A percentile compares a stretch with the other conserved stretches of the same genome.
phyloP scores from a whole-genome alignment of 2,329 filamentous ascomycete species.

The Raffaelea deltoideospora region DNA sequence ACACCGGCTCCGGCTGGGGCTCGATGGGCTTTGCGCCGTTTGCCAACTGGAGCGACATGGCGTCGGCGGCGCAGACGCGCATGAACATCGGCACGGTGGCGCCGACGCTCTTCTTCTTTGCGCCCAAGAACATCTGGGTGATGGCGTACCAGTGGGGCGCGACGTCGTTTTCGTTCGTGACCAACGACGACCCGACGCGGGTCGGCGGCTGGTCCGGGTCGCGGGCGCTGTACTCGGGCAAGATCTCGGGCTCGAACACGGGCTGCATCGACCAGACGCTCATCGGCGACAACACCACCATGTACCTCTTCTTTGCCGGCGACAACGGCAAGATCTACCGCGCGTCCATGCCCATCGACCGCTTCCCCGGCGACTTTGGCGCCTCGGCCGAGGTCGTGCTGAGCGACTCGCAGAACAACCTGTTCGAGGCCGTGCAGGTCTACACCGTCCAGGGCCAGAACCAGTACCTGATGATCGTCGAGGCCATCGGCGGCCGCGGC shows the following conservation, averaged over 20 bases:
- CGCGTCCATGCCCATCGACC: slow-evolving; percentile 43
- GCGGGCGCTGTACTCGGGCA: slow-evolving; percentile 41
- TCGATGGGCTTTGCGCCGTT: slow-evolving; percentile 45
- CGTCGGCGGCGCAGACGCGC: slow-evolving; percentile 31
- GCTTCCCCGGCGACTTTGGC: slow-evolving; percentile 48
- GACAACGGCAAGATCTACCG: slow-evolving; percentile 55
- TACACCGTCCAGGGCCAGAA: slow-evolving; percentile 39
- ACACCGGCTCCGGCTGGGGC: slow-evolving; percentile 29
- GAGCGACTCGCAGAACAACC: slow-evolving; percentile 36
- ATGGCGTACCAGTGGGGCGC: slow-evolving; percentile 51
- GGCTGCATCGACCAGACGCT: slow-evolving; percentile 48
- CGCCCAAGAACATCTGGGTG: slow-evolving; percentile 46
- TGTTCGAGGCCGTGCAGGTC: slow-evolving; percentile 54
- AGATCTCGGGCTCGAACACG: slow-evolving; percentile 32
- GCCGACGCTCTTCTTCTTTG: slow-evolving; percentile 48
- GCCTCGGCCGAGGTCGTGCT: slow-evolving; percentile 30
- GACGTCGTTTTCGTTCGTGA: slow-evolving; percentile 43
- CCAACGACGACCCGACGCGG: slow-evolving; percentile 40
- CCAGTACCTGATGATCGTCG: slow-evolving; percentile 54
- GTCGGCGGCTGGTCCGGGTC: slow-evolving; percentile 38
- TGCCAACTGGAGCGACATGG: slow-evolving; percentile 35
- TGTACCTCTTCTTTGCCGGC: slow-evolving; percentile 54
- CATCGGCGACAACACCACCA: slow-evolving; percentile 41
- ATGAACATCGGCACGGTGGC: slow-evolving; percentile 36
- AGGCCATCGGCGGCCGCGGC: slow-evolving; percentile 39